Percentiles rank a stretch among this genome's conserved stretches.
Evolutionary conservation across 2,329 filamentous ascomycete species (phyloP).

Genomic region (Alternaria infectoria): DNA sequence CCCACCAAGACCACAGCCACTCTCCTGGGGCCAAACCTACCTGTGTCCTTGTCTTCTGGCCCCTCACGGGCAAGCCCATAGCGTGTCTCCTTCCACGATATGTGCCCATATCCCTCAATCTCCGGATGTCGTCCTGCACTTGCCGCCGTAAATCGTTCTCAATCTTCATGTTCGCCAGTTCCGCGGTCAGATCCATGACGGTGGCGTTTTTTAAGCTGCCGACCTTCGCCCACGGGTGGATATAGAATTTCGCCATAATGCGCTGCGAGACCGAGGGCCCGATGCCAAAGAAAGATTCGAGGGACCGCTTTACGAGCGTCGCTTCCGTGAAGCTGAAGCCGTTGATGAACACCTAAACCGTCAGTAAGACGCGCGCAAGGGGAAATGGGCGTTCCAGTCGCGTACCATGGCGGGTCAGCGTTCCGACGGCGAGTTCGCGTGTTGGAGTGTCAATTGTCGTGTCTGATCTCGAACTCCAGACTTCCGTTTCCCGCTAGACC

Average conservation of each 20-base stretch:
- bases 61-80: constrained; percentile 88
- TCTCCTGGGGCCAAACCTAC: constrained; percentile 43
- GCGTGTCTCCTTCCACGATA: constrained; percentile 91
- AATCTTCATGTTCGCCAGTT: constrained; percentile 89
- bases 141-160: constrained; percentile 84
- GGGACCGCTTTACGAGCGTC: constrained; percentile 81
- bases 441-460: constrained; percentile 18
- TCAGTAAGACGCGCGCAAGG: constrained; percentile 16
- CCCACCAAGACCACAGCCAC: background rate
- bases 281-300: constrained; percentile 57
- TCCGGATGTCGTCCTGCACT: constrained; percentile 81
- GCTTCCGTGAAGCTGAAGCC: constrained; percentile 84
- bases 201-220: constrained; percentile 77
- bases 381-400: background rate
- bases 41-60: constrained; percentile 85
- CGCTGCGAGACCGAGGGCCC: constrained; percentile 59
- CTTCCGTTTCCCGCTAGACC: constrained; percentile 11
- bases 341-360: constrained; percentile 76
- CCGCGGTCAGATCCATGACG: constrained; percentile 79
- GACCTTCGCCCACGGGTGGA: constrained; percentile 82
- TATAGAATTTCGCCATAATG: constrained; percentile 86
- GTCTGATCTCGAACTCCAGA: constrained; percentile 13
- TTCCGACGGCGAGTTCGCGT: constrained; percentile 21
- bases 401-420: constrained; percentile 35
- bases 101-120: constrained; percentile 87